phyloP scores from a whole-genome alignment of 768 basidiomycete genomes.

The Lentinula aciculospora region DNA sequence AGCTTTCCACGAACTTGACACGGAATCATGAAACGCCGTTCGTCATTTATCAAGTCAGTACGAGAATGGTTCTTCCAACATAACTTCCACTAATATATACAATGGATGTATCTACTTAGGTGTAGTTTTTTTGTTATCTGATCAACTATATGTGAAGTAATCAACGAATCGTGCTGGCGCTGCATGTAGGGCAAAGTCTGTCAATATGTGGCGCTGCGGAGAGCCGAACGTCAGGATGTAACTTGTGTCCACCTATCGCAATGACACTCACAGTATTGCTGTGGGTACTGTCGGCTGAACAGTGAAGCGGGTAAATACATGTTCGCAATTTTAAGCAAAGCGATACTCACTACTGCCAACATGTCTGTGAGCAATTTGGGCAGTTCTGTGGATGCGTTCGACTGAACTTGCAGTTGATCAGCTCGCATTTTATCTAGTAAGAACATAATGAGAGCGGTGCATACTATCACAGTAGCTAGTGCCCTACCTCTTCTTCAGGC shows the following conservation, averaged over 20 bases:
- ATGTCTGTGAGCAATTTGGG: slow-evolving; percentile 48
- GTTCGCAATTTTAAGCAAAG: not conserved
- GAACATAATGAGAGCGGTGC: not conserved
- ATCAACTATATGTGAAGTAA: slow-evolving; percentile 1
- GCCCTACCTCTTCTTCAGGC: slow-evolving; percentile 54
- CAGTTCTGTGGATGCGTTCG: slow-evolving; percentile 47
- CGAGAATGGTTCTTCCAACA: not conserved
- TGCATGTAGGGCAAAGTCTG: slow-evolving; percentile 51
- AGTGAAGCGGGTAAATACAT: slow-evolving; percentile 12
- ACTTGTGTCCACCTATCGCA: not conserved
- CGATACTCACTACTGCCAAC: slow-evolving; percentile 65
- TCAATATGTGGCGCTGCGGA: slow-evolving; percentile 54
- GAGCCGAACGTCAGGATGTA: slow-evolving; percentile 2
- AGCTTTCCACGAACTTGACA: not conserved
- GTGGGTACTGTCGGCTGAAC: slow-evolving; percentile 52
- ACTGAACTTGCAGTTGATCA: slow-evolving; percentile 60
- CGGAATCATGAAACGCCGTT: not conserved
- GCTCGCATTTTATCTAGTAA: slow-evolving; percentile 57
- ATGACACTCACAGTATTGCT: slow-evolving; percentile 50
- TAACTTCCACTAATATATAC: not conserved
- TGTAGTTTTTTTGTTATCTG: not conserved
- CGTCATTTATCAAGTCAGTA: not conserved
- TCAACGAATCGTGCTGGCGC: not conserved
- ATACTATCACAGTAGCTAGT: not conserved
- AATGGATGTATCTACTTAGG: slow-evolving; percentile 1